Evolutionary conservation across 306 rosid genomes (phyloP), one percentile per base, ranked within the genome.

Genomic region (Quercus dentata): DNA sequence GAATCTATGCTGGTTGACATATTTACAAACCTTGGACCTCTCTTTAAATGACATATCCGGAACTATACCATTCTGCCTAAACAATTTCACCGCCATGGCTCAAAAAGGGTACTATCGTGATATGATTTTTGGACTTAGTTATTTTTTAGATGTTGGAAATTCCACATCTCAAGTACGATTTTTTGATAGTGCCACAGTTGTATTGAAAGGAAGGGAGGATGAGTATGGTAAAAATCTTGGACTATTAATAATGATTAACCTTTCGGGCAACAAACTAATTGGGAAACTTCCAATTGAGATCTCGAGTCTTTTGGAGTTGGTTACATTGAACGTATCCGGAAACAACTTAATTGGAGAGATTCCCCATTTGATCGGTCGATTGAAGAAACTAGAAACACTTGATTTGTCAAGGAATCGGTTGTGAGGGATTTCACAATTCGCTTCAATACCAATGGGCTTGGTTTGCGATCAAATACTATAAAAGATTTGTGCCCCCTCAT

Each of bases 41-140:
- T 30, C 77, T 57, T 0, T 6, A 5, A 81, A 81, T 71, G 59
- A 70, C 12, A 15, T 81, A 10, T 27, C 68, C 0, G 69, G 77
- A 0, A 28, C 8, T 2, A 49, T 76, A 28, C 80, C 80, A 59
- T 19, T 2, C 21, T 76, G 84, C 33, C 5, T 70, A 21, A 31
- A 56, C 54, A 81, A 71, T 25, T 54, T 82, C 38, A 62, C 13
- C 4, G 51, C 35, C 52, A 46, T 82, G 74, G 19, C 73, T 19
- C 9, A 35, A 1, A 10, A 2, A 1, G 2, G 8, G 3, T 17
- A 23, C 25, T 1, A 23, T 23, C 1, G 1, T 23, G 25, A 23
- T 23, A 23, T 1, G 25, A 23, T 23, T 23, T 23, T 23, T 23
- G 25, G 25, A 23, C 38, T 5, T 0, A 0, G 6, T 56, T 17